A percentile compares a stretch with the other conserved stretches of the same genome.
phyloP scores from a whole-genome alignment of 768 basidiomycete genomes.

The Lentinula aciculospora region DNA sequence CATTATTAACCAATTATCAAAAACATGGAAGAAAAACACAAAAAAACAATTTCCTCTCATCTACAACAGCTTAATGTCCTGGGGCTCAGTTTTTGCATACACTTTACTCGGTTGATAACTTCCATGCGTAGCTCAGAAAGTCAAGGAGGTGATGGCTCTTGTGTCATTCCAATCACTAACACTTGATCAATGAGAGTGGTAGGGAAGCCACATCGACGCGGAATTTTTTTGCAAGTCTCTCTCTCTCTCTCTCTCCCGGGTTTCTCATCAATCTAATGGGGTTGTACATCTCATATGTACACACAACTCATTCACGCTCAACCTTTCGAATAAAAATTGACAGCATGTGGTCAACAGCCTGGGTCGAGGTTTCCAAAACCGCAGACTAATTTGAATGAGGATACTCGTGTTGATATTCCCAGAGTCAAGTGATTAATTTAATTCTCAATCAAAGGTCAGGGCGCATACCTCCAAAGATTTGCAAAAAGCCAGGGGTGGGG shows the following conservation, averaged over 20 bases:
- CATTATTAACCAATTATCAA: too few species aligned
- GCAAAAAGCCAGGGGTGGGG: conserved; percentile 83
- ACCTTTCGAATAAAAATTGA: conserved; percentile 75
- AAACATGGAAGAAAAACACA: too few species aligned
- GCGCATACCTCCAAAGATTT: conserved; percentile 59
- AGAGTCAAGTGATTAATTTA: too few species aligned
- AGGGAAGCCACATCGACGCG: conserved; percentile 73
- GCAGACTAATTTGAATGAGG: conserved; percentile 74
- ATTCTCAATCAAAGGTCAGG: background rate
- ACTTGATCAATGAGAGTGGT: conserved; percentile 82
- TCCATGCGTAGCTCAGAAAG: conserved; percentile 52
- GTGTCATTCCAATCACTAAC: conserved; percentile 53
- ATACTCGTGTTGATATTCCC: conserved; percentile 78
- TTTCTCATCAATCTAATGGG: conserved; percentile 45
- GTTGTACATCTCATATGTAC: background rate
- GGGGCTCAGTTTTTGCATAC: conserved; percentile 44
- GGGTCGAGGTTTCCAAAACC: conserved; percentile 74
- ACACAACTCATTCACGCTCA: conserved; percentile 10
- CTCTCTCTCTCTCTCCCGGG: conserved; percentile 47
- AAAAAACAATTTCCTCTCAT: too few species aligned
- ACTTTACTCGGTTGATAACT: conserved; percentile 58
- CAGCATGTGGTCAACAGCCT: conserved; percentile 70
- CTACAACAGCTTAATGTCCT: too few species aligned
- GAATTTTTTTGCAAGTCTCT: conserved; percentile 51
- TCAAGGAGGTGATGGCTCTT: conserved; percentile 42